Percentiles rank a stretch among this genome's conserved stretches.
Conservation (phyloP, 1,284 basidiomycete genomes). For the Naganishia cerealis region DNA sequence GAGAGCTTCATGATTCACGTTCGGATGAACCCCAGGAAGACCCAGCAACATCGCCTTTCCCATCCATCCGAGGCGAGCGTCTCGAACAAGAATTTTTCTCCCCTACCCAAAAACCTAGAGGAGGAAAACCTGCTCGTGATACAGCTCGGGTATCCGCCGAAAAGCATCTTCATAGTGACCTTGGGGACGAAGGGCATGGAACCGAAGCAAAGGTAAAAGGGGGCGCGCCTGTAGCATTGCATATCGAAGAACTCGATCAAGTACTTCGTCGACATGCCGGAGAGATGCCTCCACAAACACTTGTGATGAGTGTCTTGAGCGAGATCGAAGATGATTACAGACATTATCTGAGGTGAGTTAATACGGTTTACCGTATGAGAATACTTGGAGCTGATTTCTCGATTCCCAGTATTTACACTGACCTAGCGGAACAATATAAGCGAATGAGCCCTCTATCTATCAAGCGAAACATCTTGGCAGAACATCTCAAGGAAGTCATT, state of each 20-base stretch:
- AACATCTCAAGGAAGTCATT: constrained; percentile 82
- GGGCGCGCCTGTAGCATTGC: constrained; percentile 5
- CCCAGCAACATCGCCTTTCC: constrained; percentile 65
- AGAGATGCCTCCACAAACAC: constrained; percentile 74
- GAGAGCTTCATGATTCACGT: constrained; percentile 40
- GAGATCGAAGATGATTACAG: constrained; percentile 87
- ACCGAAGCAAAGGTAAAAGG: constrained; percentile 20
- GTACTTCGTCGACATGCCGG: constrained; percentile 39
- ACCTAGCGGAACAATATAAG: constrained; percentile 85
- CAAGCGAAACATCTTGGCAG: constrained; percentile 76
- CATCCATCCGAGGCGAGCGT: constrained; percentile 70
- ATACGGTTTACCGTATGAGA: not conserved
- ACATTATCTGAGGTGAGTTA: constrained; percentile 77
- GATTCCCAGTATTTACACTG: constrained; percentile 71
- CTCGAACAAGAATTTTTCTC: constrained; percentile 78
- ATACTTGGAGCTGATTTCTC: not conserved
- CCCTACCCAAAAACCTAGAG: constrained; percentile 53
- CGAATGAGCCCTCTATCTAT: constrained; percentile 77
- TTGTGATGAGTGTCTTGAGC: constrained; percentile 71
- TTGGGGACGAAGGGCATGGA: constrained; percentile 27
- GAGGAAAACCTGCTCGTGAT: not conserved
- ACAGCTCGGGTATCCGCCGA: not conserved
- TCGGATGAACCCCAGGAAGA: constrained; percentile 36
- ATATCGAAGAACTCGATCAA: constrained; percentile 2
- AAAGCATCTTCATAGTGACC: constrained; percentile 7